Conservation (phyloP, 2,329 filamentous ascomycete genomes). For the Ascochyta clinopodiicola region DNA sequence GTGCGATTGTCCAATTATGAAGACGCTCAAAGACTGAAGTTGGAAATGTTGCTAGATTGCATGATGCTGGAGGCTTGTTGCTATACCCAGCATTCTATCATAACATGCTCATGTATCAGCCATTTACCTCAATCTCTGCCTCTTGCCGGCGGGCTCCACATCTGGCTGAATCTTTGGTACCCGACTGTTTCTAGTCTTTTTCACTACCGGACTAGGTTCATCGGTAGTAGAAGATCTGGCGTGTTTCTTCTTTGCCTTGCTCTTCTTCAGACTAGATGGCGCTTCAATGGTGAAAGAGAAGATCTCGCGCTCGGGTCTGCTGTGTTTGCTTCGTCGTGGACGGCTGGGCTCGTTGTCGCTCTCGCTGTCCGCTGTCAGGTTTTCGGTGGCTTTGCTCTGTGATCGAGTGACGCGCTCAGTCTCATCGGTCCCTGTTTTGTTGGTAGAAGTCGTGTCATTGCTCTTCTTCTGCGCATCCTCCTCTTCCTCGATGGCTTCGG, state of each 20-base stretch:
- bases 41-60: too few relatives aligned
- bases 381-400: conserved; percentile 17
- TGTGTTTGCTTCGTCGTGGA: conserved; percentile 18
- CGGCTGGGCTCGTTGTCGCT: conserved; percentile 16
- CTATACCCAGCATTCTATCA: not conserved
- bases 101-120: not conserved
- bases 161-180: not conserved
- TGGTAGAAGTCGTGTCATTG: conserved; percentile 7
- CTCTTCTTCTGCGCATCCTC: conserved; percentile 23
- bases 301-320: conserved; percentile 36
- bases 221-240: not conserved
- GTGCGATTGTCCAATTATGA: too few relatives aligned
- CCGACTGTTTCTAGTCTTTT: not conserved
- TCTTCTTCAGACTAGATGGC: conserved; percentile 34
- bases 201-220: not conserved
- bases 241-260: conserved; percentile 10
- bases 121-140: conserved; percentile 7
- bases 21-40: too few relatives aligned
- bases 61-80: not conserved
- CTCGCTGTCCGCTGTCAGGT: conserved; percentile 12
- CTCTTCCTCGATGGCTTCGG: conserved; percentile 63
- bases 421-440: conserved; percentile 5
- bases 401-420: conserved; percentile 16
- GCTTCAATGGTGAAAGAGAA: conserved; percentile 47
- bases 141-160: conserved; percentile 10